Conservation (phyloP, 306 rosid species). For the Citrullus amarus region DNA sequence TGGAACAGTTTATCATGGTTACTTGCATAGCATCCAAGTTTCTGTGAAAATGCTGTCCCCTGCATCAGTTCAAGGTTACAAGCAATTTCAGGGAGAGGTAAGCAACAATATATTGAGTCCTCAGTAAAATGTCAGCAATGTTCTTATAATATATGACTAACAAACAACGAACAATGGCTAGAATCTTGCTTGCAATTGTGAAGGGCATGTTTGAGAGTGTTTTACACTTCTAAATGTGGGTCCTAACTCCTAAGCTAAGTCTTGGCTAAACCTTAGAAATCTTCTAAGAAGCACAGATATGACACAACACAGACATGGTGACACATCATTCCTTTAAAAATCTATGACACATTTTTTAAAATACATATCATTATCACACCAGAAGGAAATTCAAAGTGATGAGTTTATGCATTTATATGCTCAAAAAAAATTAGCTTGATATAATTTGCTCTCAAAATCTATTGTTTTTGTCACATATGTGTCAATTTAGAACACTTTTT, state of each 20-base stretch:
- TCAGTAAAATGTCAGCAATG: neutral
- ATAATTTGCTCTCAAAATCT: no score
- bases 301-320: no score
- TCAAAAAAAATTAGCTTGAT: no score
- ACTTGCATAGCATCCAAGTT: constrained; percentile 18
- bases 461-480: no score
- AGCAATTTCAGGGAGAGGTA: constrained; percentile 31
- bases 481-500: no score
- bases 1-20: constrained; percentile 35
- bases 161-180: neutral
- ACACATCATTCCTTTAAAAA: no score
- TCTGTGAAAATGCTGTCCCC: constrained; percentile 36
- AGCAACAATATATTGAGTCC: neutral
- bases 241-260: neutral
- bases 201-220: neutral
- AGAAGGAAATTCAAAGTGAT: no score
- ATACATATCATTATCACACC: no score
- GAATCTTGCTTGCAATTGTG: neutral
- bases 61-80: constrained; percentile 21
- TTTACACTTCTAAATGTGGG: neutral
- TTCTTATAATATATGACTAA: neutral
- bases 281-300: no score
- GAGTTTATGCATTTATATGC: no score
- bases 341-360: no score
- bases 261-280: no score